Evolutionary conservation across 2,329 filamentous ascomycete genomes (phyloP).

Genomic region (Mollisiaceae sp.): DNA sequence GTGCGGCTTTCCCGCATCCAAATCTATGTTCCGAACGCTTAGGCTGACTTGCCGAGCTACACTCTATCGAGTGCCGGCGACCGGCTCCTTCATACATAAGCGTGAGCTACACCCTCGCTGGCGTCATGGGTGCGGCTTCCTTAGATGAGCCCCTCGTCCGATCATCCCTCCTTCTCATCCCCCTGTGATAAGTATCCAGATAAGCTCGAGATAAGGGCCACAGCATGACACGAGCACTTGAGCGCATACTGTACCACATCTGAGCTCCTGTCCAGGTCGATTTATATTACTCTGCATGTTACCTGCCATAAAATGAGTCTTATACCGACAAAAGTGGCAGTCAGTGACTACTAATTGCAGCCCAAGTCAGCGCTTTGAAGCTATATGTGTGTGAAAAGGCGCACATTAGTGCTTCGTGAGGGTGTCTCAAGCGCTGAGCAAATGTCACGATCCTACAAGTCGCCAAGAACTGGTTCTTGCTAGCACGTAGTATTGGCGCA

Average conservation of each 20-base stretch:
- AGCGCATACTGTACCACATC: background rate
- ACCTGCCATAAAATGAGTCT: background rate
- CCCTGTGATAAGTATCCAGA: slow-evolving; percentile 6
- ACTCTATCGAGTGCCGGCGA: slow-evolving; percentile 3
- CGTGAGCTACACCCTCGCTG: slow-evolving; percentile 4
- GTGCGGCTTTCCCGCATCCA: background rate
- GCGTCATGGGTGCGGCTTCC: slow-evolving; percentile 6
- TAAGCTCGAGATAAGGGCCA: slow-evolving; percentile 2
- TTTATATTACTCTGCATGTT: slow-evolving; percentile 7
- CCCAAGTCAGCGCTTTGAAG: background rate
- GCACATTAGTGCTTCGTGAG: background rate
- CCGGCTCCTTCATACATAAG: background rate
- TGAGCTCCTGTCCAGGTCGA: background rate
- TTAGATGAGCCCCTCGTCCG: slow-evolving; percentile 7
- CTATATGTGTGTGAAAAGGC: background rate
- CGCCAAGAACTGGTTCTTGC: slow-evolving; percentile 2
- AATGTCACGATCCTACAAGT: slow-evolving; percentile 3
- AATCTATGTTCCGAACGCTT: background rate
- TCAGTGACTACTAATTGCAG: background rate
- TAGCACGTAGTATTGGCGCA: background rate
- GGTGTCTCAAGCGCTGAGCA: background rate
- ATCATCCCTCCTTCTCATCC: slow-evolving; percentile 2
- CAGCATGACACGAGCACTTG: slow-evolving; percentile 10
- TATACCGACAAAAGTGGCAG: background rate
- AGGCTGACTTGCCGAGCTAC: background rate